Base-by-base conservation (phyloP, 352 stramenopile genomes). In the Phytophthora brassicae region DNA sequence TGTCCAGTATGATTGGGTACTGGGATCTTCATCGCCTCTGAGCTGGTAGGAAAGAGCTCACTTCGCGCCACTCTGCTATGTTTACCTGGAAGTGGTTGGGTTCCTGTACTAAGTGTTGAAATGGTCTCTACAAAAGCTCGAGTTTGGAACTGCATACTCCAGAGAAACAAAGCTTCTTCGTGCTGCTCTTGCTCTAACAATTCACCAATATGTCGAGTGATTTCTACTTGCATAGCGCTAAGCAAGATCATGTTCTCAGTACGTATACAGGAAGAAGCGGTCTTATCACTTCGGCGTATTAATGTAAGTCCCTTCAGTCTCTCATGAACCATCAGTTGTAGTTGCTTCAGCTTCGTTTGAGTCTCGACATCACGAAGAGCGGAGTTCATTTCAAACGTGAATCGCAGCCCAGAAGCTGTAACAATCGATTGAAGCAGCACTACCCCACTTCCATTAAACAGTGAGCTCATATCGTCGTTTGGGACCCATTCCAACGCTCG, bases 101-200 rank as follows among this genome's bases (percentile, higher is more conserved):
- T 45, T n/a, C 20, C 28, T 1, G 50, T n/a, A 9, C 19, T 33
- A 8, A 44, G 1, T 6, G 41, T 11, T 14, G 47, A 42, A 24
- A 45, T 39, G 16, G 50, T 33, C 50, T 68, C 66, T 2, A 70
- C 17, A 19, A 70, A 60, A 3, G 70, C 48, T 42, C 59, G 47
- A 5, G 36, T 66, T 22, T 80, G 74, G 24, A 75, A 69, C 43
- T 84, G 75, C 59, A 80, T 63, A 13, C 24, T 58, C 75, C 75
- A 84, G 24, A 82, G 80, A 42, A 78, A 70, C 14, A 50, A 23
- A 1, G 75, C 63, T 0, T 72, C 52, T 60, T 82, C 70, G 0
- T 49, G 17, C 22, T 61, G 44, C 0, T 50, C 52, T 44, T 41
- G 43, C 1, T 54, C 33, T 2, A 70, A n/a, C 26, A 74, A 39